Base-by-base conservation (phyloP, 805 yeast species). In the Lipomyces starkeyi region DNA sequence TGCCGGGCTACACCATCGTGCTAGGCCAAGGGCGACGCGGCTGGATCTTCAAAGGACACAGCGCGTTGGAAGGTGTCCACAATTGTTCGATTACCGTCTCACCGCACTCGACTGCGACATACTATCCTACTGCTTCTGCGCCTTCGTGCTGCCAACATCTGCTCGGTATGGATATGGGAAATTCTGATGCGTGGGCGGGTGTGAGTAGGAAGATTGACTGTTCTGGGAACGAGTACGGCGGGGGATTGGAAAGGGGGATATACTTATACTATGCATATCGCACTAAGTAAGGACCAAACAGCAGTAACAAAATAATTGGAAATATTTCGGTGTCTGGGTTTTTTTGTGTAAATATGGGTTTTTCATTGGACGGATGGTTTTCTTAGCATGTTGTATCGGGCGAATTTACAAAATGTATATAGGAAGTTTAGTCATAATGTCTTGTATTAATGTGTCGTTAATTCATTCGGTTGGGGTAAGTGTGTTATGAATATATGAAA, bases 21-120 rank as follows among this genome's bases (percentile, higher is more conserved):
- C 67, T 68, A 14, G 82, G 82, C 40, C 88, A 86, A 72, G 96
- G 97, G 3, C 82, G 97, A 69, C 83, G 97, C 69, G 88, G 91
- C 13, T 92, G 97, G 97, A 77, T 92, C 20, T 89, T 87, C 77
- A 54, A 49, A n/a, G 66, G 66, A 40, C 63, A 61, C 20, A 47
- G 59, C 56, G 62, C 58, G 37, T 59, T 61, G n/a, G 61, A 56
- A 2, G 65, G 56, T 9, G 56, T 58, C 47, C 66, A 59, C 22
- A 20, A 27, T 22, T 43, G 58, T 17, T 25, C 70, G 77, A 32
- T 20, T 68, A 55, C 40, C 54, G 49, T 22, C 61, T 57, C 14
- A 55, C 52, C 40, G 58, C 37, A 43, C 49, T 61, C 14, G 9
- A 34, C 29, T 20, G 32, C 22, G 14, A 58, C 59, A 22, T 61